These are phyloP conservation scores for Ophiosphaerella korrae DNA, from an alignment of 2,329 filamentous ascomycete genomes.

Conservation along the genomic window DNA sequence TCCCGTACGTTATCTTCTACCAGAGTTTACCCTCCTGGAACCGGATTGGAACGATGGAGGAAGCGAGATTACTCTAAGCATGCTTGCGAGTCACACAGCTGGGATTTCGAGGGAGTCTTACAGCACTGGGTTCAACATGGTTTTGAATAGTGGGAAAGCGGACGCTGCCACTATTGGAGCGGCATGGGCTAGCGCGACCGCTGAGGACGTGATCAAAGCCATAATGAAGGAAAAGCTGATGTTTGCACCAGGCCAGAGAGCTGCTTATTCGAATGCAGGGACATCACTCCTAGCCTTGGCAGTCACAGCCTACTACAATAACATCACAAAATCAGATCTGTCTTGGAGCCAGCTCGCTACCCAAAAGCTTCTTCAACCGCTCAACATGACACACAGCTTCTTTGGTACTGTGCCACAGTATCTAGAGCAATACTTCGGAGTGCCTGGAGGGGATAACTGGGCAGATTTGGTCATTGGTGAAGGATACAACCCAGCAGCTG, in stretches of 20 bases:
- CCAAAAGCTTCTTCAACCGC: conserved; percentile 23
- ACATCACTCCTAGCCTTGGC: conserved; percentile 34
- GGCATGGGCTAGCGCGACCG: conserved; percentile 27
- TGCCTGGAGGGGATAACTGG: conserved; percentile 36
- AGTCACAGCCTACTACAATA: conserved; percentile 32
- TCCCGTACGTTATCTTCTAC: conserved; percentile 27
- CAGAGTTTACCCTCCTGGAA: conserved; percentile 26
- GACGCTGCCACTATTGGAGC: conserved; percentile 32
- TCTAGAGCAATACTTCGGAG: conserved; percentile 20
- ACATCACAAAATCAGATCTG: conserved; percentile 15
- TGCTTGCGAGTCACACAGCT: conserved; percentile 41
- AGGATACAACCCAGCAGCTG: conserved; percentile 39
- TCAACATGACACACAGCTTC: conserved; percentile 37
- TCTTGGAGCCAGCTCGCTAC: conserved; percentile 30
- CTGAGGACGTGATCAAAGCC: conserved; percentile 24
- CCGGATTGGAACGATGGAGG: conserved; percentile 39
- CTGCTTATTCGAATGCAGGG: conserved; percentile 39
- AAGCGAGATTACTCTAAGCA: conserved; percentile 36
- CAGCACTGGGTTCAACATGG: conserved; percentile 36
- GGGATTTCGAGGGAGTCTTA: conserved; percentile 38
- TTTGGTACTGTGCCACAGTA: conserved; percentile 26
- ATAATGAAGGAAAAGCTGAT: conserved; percentile 27
- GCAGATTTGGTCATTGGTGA: conserved; percentile 32
- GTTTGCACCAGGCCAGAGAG: conserved; percentile 37
- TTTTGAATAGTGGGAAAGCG: conserved; percentile 28